These are phyloP conservation scores for Periglandula ipomoeae DNA, from an alignment of 2,329 filamentous ascomycete species.

Conservation along the genomic window DNA sequence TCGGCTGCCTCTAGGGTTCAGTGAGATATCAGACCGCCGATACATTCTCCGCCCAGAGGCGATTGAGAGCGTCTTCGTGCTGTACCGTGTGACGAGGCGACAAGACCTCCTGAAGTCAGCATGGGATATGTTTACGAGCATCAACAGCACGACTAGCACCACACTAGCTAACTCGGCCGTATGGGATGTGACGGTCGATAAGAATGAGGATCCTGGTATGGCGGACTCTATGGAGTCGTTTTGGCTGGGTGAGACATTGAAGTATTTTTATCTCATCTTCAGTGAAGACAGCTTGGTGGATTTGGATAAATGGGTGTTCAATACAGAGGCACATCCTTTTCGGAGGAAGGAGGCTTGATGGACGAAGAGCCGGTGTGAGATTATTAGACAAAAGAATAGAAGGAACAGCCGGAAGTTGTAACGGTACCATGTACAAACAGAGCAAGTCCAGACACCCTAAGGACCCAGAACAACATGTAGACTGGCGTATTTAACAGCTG, in stretches of 20 bases:
- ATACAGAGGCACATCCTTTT: conserved; percentile 42
- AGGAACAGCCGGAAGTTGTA: background rate
- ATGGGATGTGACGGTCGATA: conserved; percentile 24
- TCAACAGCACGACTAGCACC: conserved; percentile 37
- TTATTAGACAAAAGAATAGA: background rate
- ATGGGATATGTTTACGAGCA: conserved; percentile 42
- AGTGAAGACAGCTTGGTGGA: conserved; percentile 51
- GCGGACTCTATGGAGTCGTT: conserved; percentile 59
- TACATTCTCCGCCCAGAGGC: conserved; percentile 45
- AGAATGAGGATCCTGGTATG: conserved; percentile 23
- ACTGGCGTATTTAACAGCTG: too few relatives aligned
- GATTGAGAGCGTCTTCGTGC: conserved; percentile 42
- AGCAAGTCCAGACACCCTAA: background rate
- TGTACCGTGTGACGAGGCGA: conserved; percentile 42
- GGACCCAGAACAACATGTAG: too few relatives aligned
- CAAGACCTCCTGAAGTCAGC: conserved; percentile 34
- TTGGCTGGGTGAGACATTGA: conserved; percentile 65
- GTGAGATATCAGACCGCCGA: conserved; percentile 39
- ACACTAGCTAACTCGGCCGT: conserved; percentile 40
- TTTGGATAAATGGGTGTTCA: conserved; percentile 59
- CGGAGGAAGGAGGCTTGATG: conserved; percentile 9
- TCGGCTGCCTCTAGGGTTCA: conserved; percentile 49
- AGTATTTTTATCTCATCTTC: conserved; percentile 67
- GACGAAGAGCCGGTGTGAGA: background rate
- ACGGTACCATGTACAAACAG: background rate